These are phyloP conservation scores for Arachis stenosperma DNA, from an alignment of 306 rosid genomes.

Conservation along the genomic window DNA sequence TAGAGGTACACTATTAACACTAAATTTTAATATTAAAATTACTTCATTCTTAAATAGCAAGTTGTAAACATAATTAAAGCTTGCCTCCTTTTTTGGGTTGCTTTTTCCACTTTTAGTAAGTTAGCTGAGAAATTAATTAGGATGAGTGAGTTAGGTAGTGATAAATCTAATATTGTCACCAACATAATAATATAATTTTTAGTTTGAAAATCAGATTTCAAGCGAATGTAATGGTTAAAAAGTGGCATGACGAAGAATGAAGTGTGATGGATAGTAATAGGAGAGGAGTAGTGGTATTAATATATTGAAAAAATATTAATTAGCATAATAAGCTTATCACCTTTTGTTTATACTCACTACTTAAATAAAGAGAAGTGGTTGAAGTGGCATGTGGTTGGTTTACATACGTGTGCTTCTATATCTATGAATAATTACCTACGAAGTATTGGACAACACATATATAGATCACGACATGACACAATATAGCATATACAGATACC, in stretches of 20 bases:
- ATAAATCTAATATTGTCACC: conserved; percentile 11
- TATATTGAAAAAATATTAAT: no score
- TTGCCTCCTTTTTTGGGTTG: neutral
- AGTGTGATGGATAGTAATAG: neutral
- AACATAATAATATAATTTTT: neutral
- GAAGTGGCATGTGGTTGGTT: no score
- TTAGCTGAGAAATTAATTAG: neutral
- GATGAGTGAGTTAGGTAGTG: conserved; percentile 7
- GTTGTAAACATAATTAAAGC: neutral
- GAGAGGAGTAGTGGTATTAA: neutral
- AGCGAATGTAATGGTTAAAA: neutral
- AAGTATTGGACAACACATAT: no score
- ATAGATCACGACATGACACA: no score
- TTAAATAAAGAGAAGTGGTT: no score
- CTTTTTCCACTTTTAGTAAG: neutral
- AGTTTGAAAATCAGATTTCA: neutral
- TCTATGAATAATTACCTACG: no score
- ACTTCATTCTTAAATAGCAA: neutral
- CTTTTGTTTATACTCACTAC: no score
- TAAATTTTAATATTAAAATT: no score
- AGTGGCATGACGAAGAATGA: neutral
- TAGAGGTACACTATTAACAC: no score
- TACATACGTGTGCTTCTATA: no score
- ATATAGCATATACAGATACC: no score
- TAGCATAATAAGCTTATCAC: no score